Evolutionary conservation across 192 early-diverging fungal species (phyloP).

Genomic region (Chytriomyces sp.): DNA sequence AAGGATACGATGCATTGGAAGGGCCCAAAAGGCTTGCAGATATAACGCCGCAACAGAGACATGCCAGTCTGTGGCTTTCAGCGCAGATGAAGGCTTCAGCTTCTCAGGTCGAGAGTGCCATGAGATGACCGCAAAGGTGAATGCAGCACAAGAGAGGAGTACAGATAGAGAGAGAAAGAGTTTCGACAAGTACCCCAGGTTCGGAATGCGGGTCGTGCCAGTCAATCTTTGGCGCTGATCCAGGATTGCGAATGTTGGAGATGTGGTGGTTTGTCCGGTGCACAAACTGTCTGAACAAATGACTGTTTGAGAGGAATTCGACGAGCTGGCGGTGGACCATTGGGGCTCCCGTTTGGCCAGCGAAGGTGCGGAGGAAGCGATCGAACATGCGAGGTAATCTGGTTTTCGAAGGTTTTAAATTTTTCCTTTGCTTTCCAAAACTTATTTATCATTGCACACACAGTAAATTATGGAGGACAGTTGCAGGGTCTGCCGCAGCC

Average conservation of each 20-base stretch:
- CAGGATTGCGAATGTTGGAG: not conserved
- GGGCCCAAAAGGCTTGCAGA: not conserved
- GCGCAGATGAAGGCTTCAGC: not conserved
- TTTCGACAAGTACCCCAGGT: slow-evolving; percentile 19
- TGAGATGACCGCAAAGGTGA: not conserved
- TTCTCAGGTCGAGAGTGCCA: not conserved
- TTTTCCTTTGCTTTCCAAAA: too few relatives aligned
- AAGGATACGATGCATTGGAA: not conserved
- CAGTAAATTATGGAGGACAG: not conserved
- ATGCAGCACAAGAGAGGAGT: not conserved
- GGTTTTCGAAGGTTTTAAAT: too few relatives aligned
- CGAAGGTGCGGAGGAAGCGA: slow-evolving; percentile 14
- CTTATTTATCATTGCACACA: too few relatives aligned
- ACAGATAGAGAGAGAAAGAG: not conserved
- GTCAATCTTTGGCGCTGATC: not conserved
- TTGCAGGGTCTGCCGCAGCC: not conserved
- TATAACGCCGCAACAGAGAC: not conserved
- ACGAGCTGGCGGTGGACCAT: slow-evolving; percentile 31
- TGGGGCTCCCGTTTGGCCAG: slow-evolving; percentile 5
- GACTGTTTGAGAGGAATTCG: slow-evolving; percentile 15
- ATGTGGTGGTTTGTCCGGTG: slow-evolving; percentile 36
- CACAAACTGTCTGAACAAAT: slow-evolving; percentile 27
- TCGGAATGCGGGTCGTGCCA: slow-evolving; percentile 25
- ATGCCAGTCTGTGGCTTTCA: not conserved
- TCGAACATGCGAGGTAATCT: slow-evolving; percentile 16